phyloP scores from a whole-genome alignment of 75 land plant species.

The Sequoiadendron giganteum region DNA sequence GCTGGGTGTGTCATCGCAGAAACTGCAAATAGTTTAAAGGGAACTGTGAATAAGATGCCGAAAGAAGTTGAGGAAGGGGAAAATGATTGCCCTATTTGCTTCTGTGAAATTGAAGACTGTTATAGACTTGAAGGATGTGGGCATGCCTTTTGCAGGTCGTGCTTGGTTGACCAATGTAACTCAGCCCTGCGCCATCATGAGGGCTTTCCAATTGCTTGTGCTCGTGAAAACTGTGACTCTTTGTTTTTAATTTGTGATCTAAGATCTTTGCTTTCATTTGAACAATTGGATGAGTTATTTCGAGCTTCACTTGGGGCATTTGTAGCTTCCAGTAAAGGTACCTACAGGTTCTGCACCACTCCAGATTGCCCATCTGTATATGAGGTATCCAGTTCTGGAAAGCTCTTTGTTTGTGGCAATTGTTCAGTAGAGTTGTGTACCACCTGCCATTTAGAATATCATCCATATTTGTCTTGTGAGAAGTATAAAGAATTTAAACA shows the following conservation, averaged over 20 bases:
- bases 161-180: slow-evolving; percentile 64
- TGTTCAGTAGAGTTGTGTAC: slow-evolving; percentile 69
- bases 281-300: slow-evolving; percentile 70
- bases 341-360: slow-evolving; percentile 69
- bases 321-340: slow-evolving; percentile 57
- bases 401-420: slow-evolving; percentile 60
- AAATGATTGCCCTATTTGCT: slow-evolving; percentile 60
- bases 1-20: slow-evolving; percentile 42
- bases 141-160: slow-evolving; percentile 59
- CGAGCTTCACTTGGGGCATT: slow-evolving; percentile 67
- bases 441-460: slow-evolving; percentile 70
- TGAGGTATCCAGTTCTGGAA: slow-evolving; percentile 23
- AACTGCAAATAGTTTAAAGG: slow-evolving; percentile 21
- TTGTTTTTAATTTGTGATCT: slow-evolving; percentile 49
- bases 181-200: slow-evolving; percentile 57
- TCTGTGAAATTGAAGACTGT: slow-evolving; percentile 73
- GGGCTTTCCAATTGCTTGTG: slow-evolving; percentile 65
- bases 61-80: slow-evolving; percentile 15
- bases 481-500: slow-evolving; percentile 64
- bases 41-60: neutral
- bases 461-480: slow-evolving; percentile 63
- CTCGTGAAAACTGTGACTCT: slow-evolving; percentile 37
- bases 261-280: slow-evolving; percentile 37
- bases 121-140: slow-evolving; percentile 59
- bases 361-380: slow-evolving; percentile 88